A percentile compares a stretch with the other conserved stretches of the same genome.
Conservation (phyloP, 257 asterid species). For the Leonotis leonurus region DNA sequence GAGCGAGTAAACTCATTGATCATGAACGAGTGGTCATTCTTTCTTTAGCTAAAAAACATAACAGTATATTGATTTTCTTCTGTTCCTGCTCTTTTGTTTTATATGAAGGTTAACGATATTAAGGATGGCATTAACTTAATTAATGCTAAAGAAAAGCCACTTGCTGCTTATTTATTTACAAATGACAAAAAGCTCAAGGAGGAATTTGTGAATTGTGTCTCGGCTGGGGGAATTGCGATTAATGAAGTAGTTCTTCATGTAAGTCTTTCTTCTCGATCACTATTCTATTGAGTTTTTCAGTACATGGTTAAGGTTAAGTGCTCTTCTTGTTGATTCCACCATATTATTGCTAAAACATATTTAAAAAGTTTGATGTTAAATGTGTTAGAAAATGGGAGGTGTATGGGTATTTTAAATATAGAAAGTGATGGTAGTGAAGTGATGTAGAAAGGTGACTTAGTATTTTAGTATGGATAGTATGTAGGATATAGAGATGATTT, state of each 20-base stretch:
- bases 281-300: not conserved
- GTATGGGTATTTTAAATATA: too few species aligned
- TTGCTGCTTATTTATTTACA: slow-evolving; percentile 87
- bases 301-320: not conserved
- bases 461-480: too few species aligned
- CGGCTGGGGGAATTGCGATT: slow-evolving; percentile 68
- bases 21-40: slow-evolving; percentile 14
- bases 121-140: slow-evolving; percentile 55
- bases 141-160: slow-evolving; percentile 70
- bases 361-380: too few species aligned
- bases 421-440: too few species aligned
- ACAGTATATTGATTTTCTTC: slow-evolving; percentile 3
- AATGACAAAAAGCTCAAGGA: slow-evolving; percentile 65
- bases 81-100: not conserved
- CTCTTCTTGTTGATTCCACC: not conserved
- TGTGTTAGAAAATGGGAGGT: too few species aligned
- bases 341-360: not conserved
- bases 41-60: not conserved
- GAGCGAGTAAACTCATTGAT: slow-evolving; percentile 43
- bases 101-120: slow-evolving; percentile 51
- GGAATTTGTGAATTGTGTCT: slow-evolving; percentile 46
- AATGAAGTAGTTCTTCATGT: slow-evolving; percentile 73
- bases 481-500: too few species aligned
- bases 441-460: too few species aligned
- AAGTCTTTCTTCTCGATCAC: slow-evolving; percentile 21